phyloP scores from a whole-genome alignment of 148 eudicot species.

The Hydrangea macrophylla region DNA sequence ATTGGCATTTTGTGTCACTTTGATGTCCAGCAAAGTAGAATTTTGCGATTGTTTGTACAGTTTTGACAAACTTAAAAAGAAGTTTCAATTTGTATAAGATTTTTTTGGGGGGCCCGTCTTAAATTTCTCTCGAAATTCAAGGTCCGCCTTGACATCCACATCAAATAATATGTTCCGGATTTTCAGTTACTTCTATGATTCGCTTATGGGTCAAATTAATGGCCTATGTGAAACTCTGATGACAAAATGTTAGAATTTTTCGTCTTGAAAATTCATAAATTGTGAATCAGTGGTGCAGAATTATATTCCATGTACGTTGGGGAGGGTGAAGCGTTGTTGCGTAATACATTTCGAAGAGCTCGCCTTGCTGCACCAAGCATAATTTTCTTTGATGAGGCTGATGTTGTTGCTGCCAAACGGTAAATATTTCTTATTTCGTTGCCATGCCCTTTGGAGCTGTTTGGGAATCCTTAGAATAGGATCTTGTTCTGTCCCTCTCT shows the following conservation, averaged over 20 bases:
- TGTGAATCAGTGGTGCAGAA: conserved; percentile 77
- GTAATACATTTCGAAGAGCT: conserved; percentile 87
- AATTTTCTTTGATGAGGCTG: conserved; percentile 92
- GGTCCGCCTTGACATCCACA: too few relatives aligned
- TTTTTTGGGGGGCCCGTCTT: too few relatives aligned
- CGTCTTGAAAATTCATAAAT: conserved; percentile 15
- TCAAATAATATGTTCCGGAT: neutral
- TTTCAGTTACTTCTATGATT: neutral
- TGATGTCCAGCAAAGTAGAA: too few relatives aligned
- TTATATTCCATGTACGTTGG: conserved; percentile 94
- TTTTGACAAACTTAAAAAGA: too few relatives aligned
- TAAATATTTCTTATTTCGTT: conserved; percentile 23
- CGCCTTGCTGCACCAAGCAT: conserved; percentile 98
- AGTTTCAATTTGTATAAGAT: too few relatives aligned
- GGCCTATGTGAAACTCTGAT: neutral
- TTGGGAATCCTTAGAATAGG: too few relatives aligned
- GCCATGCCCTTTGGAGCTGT: too few relatives aligned
- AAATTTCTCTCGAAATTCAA: too few relatives aligned
- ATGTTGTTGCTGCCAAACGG: conserved; percentile 82
- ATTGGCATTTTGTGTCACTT: too few relatives aligned
- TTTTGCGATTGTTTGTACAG: too few relatives aligned
- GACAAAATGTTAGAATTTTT: neutral
- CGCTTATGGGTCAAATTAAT: neutral
- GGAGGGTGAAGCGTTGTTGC: conserved; percentile 91
- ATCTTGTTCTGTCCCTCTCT: too few relatives aligned